These are phyloP conservation scores for Fraxinus dipetala DNA, from an alignment of 305 asterid genomes.

Conservation along the genomic window DNA sequence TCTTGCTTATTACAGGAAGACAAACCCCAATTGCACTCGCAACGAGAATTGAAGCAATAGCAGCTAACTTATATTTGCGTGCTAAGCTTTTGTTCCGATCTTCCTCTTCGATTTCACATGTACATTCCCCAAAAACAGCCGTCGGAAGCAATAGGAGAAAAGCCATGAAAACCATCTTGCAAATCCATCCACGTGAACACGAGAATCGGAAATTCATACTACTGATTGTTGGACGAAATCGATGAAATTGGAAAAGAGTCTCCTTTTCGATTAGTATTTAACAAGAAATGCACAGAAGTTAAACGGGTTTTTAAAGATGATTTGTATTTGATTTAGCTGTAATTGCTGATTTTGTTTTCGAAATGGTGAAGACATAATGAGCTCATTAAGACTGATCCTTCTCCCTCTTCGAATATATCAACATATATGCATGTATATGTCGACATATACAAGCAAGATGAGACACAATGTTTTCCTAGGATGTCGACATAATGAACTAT, in stretches of 20 bases:
- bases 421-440: too few species aligned
- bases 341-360: background rate
- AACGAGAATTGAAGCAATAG: slow-evolving; percentile 32
- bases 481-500: background rate
- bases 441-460: background rate
- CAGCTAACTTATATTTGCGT: slow-evolving; percentile 24
- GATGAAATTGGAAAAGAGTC: background rate
- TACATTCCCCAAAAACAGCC: slow-evolving; percentile 17
- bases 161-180: background rate
- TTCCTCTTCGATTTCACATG: slow-evolving; percentile 24
- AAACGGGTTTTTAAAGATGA: background rate
- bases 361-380: background rate
- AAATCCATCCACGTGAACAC: background rate
- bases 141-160: slow-evolving; percentile 5
- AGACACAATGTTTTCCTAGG: background rate
- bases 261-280: background rate
- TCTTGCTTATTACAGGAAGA: slow-evolving; percentile 31
- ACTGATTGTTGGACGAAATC: background rate
- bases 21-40: slow-evolving; percentile 37
- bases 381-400: background rate
- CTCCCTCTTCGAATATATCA: background rate
- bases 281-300: background rate
- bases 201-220: background rate
- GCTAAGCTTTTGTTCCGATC: slow-evolving; percentile 19
- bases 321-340: background rate